Base-by-base conservation (phyloP, 331 rosid genomes). In the Phaseolus coccineus region DNA sequence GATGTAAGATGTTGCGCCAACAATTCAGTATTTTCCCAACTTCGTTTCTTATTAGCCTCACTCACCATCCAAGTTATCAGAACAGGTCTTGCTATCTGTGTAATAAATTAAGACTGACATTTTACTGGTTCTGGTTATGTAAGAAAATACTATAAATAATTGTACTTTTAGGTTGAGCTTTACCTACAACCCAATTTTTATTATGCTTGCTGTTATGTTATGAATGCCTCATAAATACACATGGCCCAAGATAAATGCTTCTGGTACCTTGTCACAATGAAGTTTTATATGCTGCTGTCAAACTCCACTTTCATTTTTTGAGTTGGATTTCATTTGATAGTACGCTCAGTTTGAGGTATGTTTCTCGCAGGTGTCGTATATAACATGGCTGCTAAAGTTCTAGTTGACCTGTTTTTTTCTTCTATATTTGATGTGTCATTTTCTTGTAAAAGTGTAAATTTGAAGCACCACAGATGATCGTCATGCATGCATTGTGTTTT, bases 101-200 rank as follows among this genome's bases (percentile, higher is more conserved):
- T 47, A 80, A 86, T 86, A 80, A 83, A 77, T 52, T n/a, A 51
- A 52, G 31, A 68, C 71, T 80, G 89, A 71, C 77, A 68, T 74
- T 77, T 72, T 42, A 46, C 62, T 70, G 33, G 42, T 79, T 71
- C 74, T 1, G 81, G 87, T 56, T 40, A 70, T 77, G 85, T 80
- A 55, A 71, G 83, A 83, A 67, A 73, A 27, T 73, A 35, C 58
- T 46, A n/a, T 63, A 44, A 42, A 35, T 77, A 68, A 50, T 24
- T 72, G 79, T 80, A 71, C 75, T 48, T 50, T 22, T 51, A 27
- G 8, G 25, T 74, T 35, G 79, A 78, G 79, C 39, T 82, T 74
- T 62, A 31, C 19, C 56, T 64, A 44, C 5, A 68, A 68, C 50
- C 31, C 37, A 16, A 62, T 14, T 78, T 55, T 69, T 64, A 13